Evolutionary conservation across 495 filamentous ascomycete species (phyloP), one percentile per base, ranked within the genome.

Genomic region (Penicillium waksmanii): DNA sequence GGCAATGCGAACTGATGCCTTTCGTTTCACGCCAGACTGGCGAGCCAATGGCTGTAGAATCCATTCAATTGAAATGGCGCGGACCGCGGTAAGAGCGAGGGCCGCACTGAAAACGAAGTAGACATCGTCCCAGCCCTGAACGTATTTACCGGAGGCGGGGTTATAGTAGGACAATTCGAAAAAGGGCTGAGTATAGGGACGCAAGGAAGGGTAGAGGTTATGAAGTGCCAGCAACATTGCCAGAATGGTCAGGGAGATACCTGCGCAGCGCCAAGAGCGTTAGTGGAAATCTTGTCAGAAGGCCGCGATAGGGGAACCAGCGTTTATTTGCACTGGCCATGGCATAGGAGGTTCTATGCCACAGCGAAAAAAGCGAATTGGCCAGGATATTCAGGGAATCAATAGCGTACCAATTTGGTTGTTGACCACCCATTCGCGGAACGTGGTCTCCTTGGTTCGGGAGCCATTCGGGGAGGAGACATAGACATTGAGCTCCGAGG

Each of bases 31-130:
- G 13, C 93, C 93, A 52, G 79, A 79, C 13, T 77, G 69, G 42
- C 83, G 83, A 27, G 89, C 93, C 18, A 93, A 70, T 18, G 95
- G 94, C 43, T 83, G 83, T 18, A 98, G 79, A 10, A 96, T 60
- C 77, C 95, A 94, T 65, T 96, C 92, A 80, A 98, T 94, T 10
- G 85, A 72, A 48, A 85, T 85, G n/a, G 89, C 92, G 53, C 94
- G 89, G 40, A 96, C 80, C 31, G 87, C 93, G 11, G 91, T 97
- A 65, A 97, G 91, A 34, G 90, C 80, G 59, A 96, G 77, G 61
- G 94, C 84, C 80, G 89, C 93, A 68, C 89, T 91, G 10, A 80
- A 70, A 56, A 97, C 87, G 63, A 96, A 85, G 69, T 87, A 88
- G 52, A 89, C 73, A 78, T 98, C 94, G 66, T 93, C 85, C 72